A percentile compares a stretch with the other conserved stretches of the same genome.
phyloP scores from a whole-genome alignment of 768 basidiomycete species.

The Lanmaoa pseudosensibilis region DNA sequence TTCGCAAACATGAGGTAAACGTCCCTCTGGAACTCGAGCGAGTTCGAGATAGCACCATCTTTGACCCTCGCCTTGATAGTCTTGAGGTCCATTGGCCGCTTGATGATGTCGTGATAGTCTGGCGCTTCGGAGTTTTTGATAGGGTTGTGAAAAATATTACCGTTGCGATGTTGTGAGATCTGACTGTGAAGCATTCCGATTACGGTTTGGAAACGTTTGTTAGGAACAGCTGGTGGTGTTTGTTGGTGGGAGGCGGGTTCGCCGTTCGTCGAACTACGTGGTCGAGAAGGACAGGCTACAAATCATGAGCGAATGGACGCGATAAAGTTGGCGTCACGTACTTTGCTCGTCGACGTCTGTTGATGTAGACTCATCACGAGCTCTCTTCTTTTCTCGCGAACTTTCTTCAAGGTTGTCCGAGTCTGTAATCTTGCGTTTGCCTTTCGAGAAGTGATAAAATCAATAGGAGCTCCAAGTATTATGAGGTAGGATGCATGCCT shows the following conservation, averaged over 20 bases:
- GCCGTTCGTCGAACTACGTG: constrained; percentile 14
- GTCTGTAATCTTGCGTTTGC: constrained; percentile 30
- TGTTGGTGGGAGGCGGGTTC: constrained; percentile 18
- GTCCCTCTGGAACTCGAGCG: constrained; percentile 87
- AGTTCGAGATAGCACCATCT: constrained; percentile 77
- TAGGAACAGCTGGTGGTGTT: constrained; percentile 34
- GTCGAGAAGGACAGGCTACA: constrained; percentile 18
- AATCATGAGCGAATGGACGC: constrained; percentile 1
- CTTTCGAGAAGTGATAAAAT: constrained; percentile 9
- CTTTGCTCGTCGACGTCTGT: constrained; percentile 46
- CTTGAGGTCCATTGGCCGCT: constrained; percentile 94
- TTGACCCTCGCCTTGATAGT: constrained; percentile 85
- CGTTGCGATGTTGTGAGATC: constrained; percentile 83
- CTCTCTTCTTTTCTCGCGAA: constrained; percentile 29
- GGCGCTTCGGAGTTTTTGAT: constrained; percentile 87
- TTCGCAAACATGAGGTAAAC: constrained; percentile 94
- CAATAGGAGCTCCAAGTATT: not conserved
- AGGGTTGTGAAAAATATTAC: constrained; percentile 88
- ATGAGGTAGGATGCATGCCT: constrained; percentile 8
- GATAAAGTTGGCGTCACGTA: constrained; percentile 11
- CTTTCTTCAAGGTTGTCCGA: constrained; percentile 24
- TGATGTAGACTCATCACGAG: constrained; percentile 24
- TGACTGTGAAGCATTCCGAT: constrained; percentile 79
- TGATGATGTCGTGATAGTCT: constrained; percentile 89
- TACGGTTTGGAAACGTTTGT: constrained; percentile 78